Percentiles rank a stretch among this genome's conserved stretches.
phyloP scores from a whole-genome alignment of 164 flowering plant genomes.

The grape (Vitis vinifera) region DNA sequence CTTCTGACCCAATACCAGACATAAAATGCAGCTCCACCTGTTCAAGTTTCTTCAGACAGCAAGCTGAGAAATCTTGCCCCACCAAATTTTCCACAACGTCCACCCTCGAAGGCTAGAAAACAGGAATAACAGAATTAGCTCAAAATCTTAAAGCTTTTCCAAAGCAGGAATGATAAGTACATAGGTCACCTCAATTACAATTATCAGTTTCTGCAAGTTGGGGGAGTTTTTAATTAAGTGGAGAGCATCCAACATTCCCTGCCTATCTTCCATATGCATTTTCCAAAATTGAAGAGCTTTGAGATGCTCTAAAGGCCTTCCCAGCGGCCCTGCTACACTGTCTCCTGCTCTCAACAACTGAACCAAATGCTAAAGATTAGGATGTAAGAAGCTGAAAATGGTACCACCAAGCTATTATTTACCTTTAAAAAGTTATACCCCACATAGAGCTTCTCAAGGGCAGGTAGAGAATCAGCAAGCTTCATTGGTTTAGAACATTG shows the following conservation, averaged over 20 bases:
- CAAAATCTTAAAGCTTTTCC: no score
- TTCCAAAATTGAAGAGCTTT: not conserved
- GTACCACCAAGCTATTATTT: not conserved
- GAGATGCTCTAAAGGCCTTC: not conserved
- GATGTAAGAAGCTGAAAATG: not conserved
- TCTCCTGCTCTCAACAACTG: conserved; percentile 3
- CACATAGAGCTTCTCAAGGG: not conserved
- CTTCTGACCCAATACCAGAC: not conserved
- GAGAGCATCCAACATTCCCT: not conserved
- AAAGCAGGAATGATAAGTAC: no score
- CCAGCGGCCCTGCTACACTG: conserved; percentile 1
- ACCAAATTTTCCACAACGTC: not conserved
- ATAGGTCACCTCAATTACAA: not conserved
- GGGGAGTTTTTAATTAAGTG: conserved; percentile 16
- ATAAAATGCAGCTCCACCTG: not conserved
- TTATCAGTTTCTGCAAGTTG: not conserved
- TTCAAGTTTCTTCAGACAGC: not conserved
- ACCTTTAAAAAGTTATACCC: no score
- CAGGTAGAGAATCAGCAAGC: not conserved
- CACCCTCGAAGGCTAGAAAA: not conserved
- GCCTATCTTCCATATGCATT: not conserved
- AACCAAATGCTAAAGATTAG: no score
- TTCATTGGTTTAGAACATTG: not conserved
- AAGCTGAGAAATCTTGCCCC: not conserved
- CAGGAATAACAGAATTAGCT: not conserved